These are phyloP conservation scores for Naganishia onofrii DNA, from an alignment of 768 basidiomycete species.

Conservation along the genomic window DNA sequence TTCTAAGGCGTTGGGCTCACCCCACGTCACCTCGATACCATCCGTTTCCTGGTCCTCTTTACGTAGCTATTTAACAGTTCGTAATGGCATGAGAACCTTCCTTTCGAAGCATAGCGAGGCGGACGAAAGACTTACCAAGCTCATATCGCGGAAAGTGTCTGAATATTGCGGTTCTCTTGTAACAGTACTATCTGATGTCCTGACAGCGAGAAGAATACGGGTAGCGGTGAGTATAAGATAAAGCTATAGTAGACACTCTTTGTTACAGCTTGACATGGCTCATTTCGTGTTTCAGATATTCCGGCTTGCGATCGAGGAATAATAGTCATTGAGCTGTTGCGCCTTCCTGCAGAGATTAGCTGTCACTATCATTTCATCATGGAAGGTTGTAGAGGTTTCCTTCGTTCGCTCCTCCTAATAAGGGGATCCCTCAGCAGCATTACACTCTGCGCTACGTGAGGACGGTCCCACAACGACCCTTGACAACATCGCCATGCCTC, in stretches of 20 bases:
- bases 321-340: not conserved
- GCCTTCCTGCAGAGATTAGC: not conserved
- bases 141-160: not conserved
- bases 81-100: not conserved
- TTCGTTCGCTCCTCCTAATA: too few species aligned
- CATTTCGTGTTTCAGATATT: constrained; percentile 21
- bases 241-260: too few species aligned
- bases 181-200: too few species aligned
- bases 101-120: too few species aligned
- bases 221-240: too few species aligned
- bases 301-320: constrained; percentile 8
- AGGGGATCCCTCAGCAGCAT: not conserved
- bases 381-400: too few species aligned
- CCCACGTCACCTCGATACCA: constrained; percentile 52
- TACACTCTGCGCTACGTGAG: not conserved
- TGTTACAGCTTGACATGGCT: not conserved
- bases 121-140: not conserved
- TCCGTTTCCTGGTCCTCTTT: constrained; percentile 47
- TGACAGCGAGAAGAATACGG: too few species aligned
- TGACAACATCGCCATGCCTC: constrained; percentile 45
- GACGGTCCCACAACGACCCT: not conserved
- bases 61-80: not conserved
- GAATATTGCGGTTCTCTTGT: too few species aligned
- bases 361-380: not conserved
- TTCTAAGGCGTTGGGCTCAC: constrained; percentile 34